These are phyloP conservation scores for Colletotrichum karsti DNA, from an alignment of 2,329 filamentous ascomycete genomes.

Conservation along the genomic window DNA sequence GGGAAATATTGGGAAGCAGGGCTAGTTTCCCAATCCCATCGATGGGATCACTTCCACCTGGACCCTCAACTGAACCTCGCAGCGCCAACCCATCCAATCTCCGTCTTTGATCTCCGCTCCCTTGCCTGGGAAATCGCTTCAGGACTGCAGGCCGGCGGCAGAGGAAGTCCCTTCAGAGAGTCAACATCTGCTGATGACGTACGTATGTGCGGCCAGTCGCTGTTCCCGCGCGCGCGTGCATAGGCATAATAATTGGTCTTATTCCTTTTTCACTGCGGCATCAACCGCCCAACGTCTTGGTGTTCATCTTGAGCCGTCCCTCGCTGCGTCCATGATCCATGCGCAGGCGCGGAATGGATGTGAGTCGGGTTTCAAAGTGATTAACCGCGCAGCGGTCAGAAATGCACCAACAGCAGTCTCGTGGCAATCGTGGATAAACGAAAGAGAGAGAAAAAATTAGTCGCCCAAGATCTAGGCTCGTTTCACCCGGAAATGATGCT, in stretches of 20 bases:
- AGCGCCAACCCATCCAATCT: neutral
- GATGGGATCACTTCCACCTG: neutral
- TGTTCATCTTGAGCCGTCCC: neutral
- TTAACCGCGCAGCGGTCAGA: constrained; percentile 6
- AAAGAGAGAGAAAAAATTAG: neutral
- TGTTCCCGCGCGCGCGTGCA: neutral
- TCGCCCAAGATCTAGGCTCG: constrained; percentile 15
- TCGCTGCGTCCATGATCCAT: constrained; percentile 11
- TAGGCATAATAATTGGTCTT: neutral
- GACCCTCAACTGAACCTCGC: too few relatives aligned
- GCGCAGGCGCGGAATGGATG: neutral
- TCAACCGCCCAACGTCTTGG: neutral
- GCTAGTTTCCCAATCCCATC: neutral
- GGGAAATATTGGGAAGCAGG: neutral
- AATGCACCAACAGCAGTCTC: neutral
- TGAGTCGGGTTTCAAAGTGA: constrained; percentile 20
- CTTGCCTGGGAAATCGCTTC: neutral
- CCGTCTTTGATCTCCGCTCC: neutral
- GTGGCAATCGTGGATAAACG: neutral
- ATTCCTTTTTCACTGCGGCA: constrained; percentile 14
- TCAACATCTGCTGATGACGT: constrained; percentile 6
- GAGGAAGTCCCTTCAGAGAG: neutral
- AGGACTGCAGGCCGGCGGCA: neutral
- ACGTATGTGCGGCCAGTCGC: neutral
- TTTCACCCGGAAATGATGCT: constrained; percentile 27